A percentile compares a stretch with the other conserved stretches of the same genome.
phyloP scores from a whole-genome alignment of 176 grass and related monocot species.

The Dendrocalamus sinicus region DNA sequence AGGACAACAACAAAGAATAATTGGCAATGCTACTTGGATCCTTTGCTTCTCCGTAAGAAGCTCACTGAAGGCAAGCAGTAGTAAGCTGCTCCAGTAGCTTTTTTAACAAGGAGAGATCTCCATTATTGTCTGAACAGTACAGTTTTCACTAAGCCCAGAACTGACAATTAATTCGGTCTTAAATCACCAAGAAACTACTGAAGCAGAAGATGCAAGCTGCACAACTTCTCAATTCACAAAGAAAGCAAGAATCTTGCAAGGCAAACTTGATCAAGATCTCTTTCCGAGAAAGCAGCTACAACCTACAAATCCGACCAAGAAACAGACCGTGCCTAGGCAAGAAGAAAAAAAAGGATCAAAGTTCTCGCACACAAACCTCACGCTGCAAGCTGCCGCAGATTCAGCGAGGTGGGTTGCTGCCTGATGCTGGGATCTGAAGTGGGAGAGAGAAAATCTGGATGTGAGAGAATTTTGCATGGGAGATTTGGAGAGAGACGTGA shows the following conservation, averaged over 20 bases:
- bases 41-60: not conserved
- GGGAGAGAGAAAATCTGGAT: constrained; percentile 26
- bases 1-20: not conserved
- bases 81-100: not conserved
- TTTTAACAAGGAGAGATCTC: constrained; percentile 12
- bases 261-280: not conserved
- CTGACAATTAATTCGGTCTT: not conserved
- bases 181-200: not conserved
- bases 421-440: constrained; percentile 34
- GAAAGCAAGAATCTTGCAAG: not conserved
- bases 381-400: not conserved
- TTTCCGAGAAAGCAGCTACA: not conserved
- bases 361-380: not conserved
- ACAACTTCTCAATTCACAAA: not conserved
- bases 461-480: not conserved
- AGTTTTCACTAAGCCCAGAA: not conserved
- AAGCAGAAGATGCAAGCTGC: not conserved
- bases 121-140: constrained; percentile 30
- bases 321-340: not conserved
- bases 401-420: not conserved
- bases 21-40: not conserved
- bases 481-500: not conserved
- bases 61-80: not conserved
- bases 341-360: not conserved
- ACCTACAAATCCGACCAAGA: not conserved